Percentiles rank a stretch among this genome's conserved stretches.
phyloP scores from a whole-genome alignment of 768 basidiomycete genomes.

The Psilocybe sp. region DNA sequence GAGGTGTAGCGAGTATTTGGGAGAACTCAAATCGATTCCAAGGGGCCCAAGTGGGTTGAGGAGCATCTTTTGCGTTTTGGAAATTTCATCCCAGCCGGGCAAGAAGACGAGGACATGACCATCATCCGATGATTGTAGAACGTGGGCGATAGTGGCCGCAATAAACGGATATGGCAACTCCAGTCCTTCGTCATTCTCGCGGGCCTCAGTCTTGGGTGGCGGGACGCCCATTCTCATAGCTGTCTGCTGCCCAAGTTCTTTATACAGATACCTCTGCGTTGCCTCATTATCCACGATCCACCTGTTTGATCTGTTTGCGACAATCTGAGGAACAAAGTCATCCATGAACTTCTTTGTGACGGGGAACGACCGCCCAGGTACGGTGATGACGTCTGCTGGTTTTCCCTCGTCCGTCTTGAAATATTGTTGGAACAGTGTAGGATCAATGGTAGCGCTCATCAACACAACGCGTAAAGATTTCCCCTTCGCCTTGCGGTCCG shows the following conservation, averaged over 20 bases:
- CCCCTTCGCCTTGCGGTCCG: conserved; percentile 64
- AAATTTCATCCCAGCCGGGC: conserved; percentile 93
- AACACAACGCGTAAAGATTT: conserved; percentile 83
- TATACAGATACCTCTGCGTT: conserved; percentile 68
- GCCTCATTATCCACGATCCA: conserved; percentile 75
- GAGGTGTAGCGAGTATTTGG: conserved; percentile 68
- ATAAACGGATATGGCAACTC: conserved; percentile 82
- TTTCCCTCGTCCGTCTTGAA: conserved; percentile 63
- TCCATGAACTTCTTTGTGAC: conserved; percentile 82
- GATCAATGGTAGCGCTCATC: conserved; percentile 97
- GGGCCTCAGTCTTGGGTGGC: conserved; percentile 12
- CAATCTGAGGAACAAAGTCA: conserved; percentile 60
- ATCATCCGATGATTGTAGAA: conserved; percentile 67
- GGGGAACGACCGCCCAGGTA: conserved; percentile 92
- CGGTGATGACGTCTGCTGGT: conserved; percentile 69
- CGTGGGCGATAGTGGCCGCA: conserved; percentile 77
- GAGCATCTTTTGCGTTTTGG: conserved; percentile 64
- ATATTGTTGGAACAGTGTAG: conserved; percentile 84
- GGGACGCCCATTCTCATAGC: conserved; percentile 25
- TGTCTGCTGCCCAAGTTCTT: conserved; percentile 50
- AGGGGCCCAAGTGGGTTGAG: conserved; percentile 45
- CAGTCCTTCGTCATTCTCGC: conserved; percentile 44
- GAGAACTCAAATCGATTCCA: conserved; percentile 54
- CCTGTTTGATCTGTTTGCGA: conserved; percentile 28
- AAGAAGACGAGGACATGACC: conserved; percentile 91